Conservation (phyloP, 352 stramenopile species). For the Phytopythium helicoides region DNA sequence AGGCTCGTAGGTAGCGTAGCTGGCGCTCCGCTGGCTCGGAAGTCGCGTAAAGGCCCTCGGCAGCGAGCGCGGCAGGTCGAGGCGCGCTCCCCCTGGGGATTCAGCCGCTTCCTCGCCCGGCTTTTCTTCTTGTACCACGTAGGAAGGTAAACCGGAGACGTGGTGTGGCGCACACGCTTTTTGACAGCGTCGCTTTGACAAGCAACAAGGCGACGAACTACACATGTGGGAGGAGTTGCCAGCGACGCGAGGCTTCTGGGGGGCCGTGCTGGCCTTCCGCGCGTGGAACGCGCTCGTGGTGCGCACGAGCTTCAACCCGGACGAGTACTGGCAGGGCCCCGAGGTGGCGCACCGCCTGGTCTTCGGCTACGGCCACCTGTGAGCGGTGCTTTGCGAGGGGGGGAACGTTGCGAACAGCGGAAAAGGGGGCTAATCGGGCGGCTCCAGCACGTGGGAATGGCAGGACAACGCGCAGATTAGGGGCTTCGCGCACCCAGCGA, state of each 20-base stretch:
- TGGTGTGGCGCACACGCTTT: no score
- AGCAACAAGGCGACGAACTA: neutral
- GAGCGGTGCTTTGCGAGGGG: constrained; percentile 9
- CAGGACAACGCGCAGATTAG: constrained; percentile 61
- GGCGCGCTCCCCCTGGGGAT: no score
- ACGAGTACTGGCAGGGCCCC: constrained; percentile 89
- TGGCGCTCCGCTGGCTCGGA: neutral
- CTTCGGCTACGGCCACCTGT: constrained; percentile 87
- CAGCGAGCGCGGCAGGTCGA: no score
- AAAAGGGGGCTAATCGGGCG: no score
- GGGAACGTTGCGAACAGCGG: neutral
- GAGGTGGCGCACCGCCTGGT: constrained; percentile 85
- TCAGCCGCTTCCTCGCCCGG: no score
- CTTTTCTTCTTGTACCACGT: no score
- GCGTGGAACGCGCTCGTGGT: constrained; percentile 83
- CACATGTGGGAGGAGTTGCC: constrained; percentile 32
- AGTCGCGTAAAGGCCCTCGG: no score
- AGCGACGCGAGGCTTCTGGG: constrained; percentile 44
- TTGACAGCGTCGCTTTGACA: no score
- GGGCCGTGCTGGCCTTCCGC: constrained; percentile 54
- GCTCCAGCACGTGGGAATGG: constrained; percentile 90
- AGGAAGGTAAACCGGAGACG: no score
- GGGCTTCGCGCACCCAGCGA: constrained; percentile 70
- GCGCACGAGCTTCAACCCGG: constrained; percentile 83
- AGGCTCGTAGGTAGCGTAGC: no score